Evolutionary conservation across 768 basidiomycete genomes (phyloP).

Genomic region (Lactifluus echinatus): DNA sequence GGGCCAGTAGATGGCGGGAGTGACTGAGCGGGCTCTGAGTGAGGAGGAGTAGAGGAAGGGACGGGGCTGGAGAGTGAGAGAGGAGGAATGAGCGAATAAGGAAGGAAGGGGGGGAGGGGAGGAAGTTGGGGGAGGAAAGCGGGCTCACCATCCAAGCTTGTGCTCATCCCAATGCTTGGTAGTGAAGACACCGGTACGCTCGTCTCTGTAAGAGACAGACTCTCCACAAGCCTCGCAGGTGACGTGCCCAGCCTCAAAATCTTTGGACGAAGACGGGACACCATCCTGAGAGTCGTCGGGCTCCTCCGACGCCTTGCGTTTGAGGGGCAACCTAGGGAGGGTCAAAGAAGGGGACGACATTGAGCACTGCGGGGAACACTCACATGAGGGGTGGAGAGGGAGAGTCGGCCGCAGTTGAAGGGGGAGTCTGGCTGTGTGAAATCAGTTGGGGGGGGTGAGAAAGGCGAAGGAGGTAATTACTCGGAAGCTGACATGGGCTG

Average conservation of each 20-base stretch:
- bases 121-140: too few species aligned
- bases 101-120: background rate
- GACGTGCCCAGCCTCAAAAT: slow-evolving; percentile 60
- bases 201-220: slow-evolving; percentile 59
- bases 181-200: slow-evolving; percentile 52
- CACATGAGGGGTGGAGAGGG: slow-evolving; percentile 5
- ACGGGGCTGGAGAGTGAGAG: background rate
- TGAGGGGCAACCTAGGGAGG: background rate
- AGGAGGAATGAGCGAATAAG: background rate
- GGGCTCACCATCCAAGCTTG: slow-evolving; percentile 44
- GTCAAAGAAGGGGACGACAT: background rate
- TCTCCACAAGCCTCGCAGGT: slow-evolving; percentile 56
- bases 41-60: slow-evolving; percentile 4
- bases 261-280: slow-evolving; percentile 23
- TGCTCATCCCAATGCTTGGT: slow-evolving; percentile 63
- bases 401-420: background rate
- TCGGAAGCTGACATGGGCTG: slow-evolving; percentile 15
- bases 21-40: background rate
- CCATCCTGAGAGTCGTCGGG: background rate
- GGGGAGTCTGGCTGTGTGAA: background rate
- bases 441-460: background rate
- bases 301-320: slow-evolving; percentile 8
- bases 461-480: background rate
- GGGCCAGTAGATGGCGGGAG: background rate
- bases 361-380: background rate